Evolutionary conservation across 2,329 filamentous ascomycete genomes (phyloP).

Genomic region (Drechslera avenae): DNA sequence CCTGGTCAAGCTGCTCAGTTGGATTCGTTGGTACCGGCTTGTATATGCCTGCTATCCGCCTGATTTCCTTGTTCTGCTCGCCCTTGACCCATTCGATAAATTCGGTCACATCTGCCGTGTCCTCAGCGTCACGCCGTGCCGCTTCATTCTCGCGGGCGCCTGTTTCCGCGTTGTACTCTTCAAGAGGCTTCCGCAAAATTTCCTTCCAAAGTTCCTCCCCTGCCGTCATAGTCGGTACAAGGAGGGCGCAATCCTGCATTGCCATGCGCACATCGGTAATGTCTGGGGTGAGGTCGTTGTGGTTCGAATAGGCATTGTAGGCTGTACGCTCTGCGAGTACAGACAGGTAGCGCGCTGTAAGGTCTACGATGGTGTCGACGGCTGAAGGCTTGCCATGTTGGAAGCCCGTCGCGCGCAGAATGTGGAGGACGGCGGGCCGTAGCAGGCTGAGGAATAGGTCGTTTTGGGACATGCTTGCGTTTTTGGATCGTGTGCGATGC

Average conservation of each 20-base stretch:
- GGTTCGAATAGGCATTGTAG: slow-evolving; percentile 71
- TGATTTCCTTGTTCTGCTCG: slow-evolving; percentile 76
- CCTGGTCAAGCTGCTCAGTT: slow-evolving; percentile 54
- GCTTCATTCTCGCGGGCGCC: slow-evolving; percentile 51
- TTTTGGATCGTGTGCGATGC: slow-evolving; percentile 7
- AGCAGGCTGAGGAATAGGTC: slow-evolving; percentile 75
- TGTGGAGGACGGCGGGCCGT: slow-evolving; percentile 85
- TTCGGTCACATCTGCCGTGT: slow-evolving; percentile 74
- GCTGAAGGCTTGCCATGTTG: slow-evolving; percentile 80
- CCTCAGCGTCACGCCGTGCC: slow-evolving; percentile 65
- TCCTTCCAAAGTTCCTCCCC: slow-evolving; percentile 71
- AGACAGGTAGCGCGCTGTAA: slow-evolving; percentile 79
- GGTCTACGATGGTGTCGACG: slow-evolving; percentile 84
- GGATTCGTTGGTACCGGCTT: slow-evolving; percentile 46
- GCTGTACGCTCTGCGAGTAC: slow-evolving; percentile 75
- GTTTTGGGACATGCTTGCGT: slow-evolving; percentile 45
- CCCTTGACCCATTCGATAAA: slow-evolving; percentile 82
- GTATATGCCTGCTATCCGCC: slow-evolving; percentile 74
- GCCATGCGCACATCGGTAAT: slow-evolving; percentile 85
- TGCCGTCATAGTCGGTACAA: slow-evolving; percentile 70
- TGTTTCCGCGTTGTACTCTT: slow-evolving; percentile 49
- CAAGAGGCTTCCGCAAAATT: slow-evolving; percentile 52
- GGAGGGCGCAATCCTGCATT: slow-evolving; percentile 76
- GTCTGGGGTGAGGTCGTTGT: slow-evolving; percentile 66
- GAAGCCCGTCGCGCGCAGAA: slow-evolving; percentile 89